These are phyloP conservation scores for Triticum aestivum DNA, from an alignment of 176 grass and related monocot species.

Conservation along the genomic window DNA sequence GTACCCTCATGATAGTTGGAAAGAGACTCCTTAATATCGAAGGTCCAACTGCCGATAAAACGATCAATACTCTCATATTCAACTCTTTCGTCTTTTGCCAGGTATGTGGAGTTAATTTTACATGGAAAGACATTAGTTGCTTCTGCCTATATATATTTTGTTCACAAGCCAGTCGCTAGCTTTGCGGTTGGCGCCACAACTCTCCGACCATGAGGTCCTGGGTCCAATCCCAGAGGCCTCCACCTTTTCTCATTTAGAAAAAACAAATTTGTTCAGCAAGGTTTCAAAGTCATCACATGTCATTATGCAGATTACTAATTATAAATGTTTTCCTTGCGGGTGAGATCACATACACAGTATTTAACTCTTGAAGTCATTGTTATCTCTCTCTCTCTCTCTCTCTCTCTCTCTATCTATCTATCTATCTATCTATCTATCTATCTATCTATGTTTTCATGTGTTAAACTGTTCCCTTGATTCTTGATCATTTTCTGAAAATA, in stretches of 20 bases:
- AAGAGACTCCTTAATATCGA: slow-evolving; percentile 57
- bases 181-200: too few relatives aligned
- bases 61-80: slow-evolving; percentile 83
- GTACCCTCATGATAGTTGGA: slow-evolving; percentile 66
- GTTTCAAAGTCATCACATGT: background rate
- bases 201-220: too few relatives aligned
- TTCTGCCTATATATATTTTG: background rate
- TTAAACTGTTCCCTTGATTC: too few relatives aligned
- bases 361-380: background rate
- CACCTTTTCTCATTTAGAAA: too few relatives aligned
- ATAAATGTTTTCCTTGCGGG: background rate
- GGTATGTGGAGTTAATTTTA: slow-evolving; percentile 41
- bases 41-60: slow-evolving; percentile 54
- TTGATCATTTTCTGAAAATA: too few relatives aligned
- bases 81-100: slow-evolving; percentile 97
- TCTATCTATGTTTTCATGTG: too few relatives aligned
- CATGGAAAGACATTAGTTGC: background rate
- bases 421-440: too few relatives aligned
- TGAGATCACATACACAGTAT: background rate
- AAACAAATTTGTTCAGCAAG: background rate
- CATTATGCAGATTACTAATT: background rate
- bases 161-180: too few relatives aligned
- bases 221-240: too few relatives aligned
- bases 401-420: too few relatives aligned
- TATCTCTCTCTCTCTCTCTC: background rate